Evolutionary conservation across 345 rosid genomes (phyloP).

Genomic region (Citrus trifoliata): DNA sequence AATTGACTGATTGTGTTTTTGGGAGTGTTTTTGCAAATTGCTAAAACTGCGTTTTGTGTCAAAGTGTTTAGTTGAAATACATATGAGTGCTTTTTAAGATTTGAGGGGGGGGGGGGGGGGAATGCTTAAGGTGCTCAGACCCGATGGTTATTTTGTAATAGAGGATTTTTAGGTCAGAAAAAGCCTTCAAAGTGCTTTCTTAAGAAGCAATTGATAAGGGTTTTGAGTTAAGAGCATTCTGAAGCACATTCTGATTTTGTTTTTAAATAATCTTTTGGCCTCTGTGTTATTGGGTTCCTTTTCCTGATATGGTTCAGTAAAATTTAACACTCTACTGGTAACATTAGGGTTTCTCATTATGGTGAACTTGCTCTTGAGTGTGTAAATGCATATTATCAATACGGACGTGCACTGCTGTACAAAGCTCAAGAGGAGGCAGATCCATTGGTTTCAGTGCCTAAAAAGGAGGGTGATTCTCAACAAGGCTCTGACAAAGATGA

Average conservation of each 20-base stretch:
- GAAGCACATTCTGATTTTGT: neutral
- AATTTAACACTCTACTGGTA: neutral
- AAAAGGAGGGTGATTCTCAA: constrained; percentile 50
- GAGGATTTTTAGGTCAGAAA: neutral
- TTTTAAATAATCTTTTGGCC: neutral
- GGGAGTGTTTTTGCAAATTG: neutral
- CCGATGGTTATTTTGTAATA: neutral
- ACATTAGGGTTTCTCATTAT: constrained; percentile 55
- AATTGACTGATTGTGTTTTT: neutral
- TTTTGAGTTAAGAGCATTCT: neutral
- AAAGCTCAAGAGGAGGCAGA: constrained; percentile 95
- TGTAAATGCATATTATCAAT: constrained; percentile 63
- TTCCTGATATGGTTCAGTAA: neutral
- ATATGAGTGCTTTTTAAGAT: neutral
- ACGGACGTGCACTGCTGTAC: constrained; percentile 73
- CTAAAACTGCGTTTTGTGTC: neutral
- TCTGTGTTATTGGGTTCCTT: neutral
- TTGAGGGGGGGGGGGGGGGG: no score
- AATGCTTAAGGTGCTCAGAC: neutral
- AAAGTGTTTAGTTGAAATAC: neutral
- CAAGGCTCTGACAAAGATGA: constrained; percentile 44
- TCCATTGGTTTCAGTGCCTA: constrained; percentile 71
- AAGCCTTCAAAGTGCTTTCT: neutral
- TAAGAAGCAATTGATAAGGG: neutral
- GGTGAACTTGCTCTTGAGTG: constrained; percentile 82